These are phyloP conservation scores for Talaromyces rugulosus DNA, from an alignment of 2,329 filamentous ascomycete genomes.

Conservation along the genomic window DNA sequence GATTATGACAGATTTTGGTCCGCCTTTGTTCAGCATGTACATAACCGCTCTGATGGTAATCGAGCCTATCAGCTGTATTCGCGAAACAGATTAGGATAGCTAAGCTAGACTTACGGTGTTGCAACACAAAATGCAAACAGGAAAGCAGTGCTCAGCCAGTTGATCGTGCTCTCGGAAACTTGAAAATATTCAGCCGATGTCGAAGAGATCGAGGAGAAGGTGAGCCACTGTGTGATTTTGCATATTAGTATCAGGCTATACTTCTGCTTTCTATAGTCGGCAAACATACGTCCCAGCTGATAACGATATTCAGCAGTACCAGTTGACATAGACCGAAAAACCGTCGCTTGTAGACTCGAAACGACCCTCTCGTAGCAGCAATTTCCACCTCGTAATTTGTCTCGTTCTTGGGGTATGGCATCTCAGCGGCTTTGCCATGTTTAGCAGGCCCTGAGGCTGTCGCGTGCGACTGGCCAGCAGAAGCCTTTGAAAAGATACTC, in stretches of 20 bases:
- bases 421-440: not conserved
- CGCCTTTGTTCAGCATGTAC: slow-evolving; percentile 69
- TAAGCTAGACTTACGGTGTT: slow-evolving; percentile 53
- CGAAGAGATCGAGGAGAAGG: slow-evolving; percentile 77
- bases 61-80: not conserved
- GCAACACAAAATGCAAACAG: slow-evolving; percentile 76
- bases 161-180: slow-evolving; percentile 71
- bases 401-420: not conserved
- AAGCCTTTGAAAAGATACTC: not conserved
- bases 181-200: slow-evolving; percentile 71
- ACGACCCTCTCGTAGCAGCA: slow-evolving; percentile 19
- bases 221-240: slow-evolving; percentile 68
- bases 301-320: slow-evolving; percentile 82
- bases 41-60: slow-evolving; percentile 53
- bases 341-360: slow-evolving; percentile 71
- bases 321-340: slow-evolving; percentile 85
- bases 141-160: slow-evolving; percentile 88
- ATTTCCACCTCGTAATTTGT: not conserved
- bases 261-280: not conserved
- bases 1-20: slow-evolving; percentile 74
- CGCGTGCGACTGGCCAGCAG: not conserved
- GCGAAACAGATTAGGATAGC: not conserved
- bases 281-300: slow-evolving; percentile 86
- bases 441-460: not conserved
- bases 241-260: not conserved